phyloP scores from a whole-genome alignment of 257 asterid genomes.

The Agastache rugosa region DNA sequence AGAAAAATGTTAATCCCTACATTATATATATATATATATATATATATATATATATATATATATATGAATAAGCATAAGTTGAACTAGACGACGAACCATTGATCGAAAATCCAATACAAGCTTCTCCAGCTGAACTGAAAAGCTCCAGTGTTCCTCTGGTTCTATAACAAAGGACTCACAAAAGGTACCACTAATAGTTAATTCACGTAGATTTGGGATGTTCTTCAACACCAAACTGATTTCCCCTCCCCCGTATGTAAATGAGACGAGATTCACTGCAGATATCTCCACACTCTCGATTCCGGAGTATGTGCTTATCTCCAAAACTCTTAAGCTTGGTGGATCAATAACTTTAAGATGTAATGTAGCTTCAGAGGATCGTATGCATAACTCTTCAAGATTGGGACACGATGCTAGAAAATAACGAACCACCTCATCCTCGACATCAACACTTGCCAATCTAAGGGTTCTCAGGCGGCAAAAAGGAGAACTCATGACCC shows the following conservation, averaged over 20 bases:
- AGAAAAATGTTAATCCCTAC: not conserved
- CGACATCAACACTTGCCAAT: not conserved
- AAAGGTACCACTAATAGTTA: not conserved
- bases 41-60: no score
- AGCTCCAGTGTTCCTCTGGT: not conserved
- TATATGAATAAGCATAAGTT: no score
- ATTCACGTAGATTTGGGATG: not conserved
- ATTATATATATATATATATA: no score
- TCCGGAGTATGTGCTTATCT: not conserved
- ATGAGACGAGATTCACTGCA: not conserved
- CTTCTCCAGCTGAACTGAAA: slow-evolving; percentile 11
- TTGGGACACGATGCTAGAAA: not conserved
- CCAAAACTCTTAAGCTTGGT: slow-evolving; percentile 7
- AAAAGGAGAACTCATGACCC: not conserved
- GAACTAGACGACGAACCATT: not conserved
- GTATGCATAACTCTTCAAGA: slow-evolving; percentile 1
- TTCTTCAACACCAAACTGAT: not conserved
- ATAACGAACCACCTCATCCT: slow-evolving; percentile 11
- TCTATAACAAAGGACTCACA: not conserved
- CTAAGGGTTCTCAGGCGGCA: not conserved
- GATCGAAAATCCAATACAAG: not conserved
- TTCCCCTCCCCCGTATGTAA: not conserved
- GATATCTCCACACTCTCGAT: not conserved
- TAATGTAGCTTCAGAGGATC: not conserved
- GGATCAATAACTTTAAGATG: slow-evolving; percentile 1